Evolutionary conservation across 2,329 filamentous ascomycete species (phyloP), one percentile per base, ranked within the genome.

Genomic region (Scedosporium aurantiacum): DNA sequence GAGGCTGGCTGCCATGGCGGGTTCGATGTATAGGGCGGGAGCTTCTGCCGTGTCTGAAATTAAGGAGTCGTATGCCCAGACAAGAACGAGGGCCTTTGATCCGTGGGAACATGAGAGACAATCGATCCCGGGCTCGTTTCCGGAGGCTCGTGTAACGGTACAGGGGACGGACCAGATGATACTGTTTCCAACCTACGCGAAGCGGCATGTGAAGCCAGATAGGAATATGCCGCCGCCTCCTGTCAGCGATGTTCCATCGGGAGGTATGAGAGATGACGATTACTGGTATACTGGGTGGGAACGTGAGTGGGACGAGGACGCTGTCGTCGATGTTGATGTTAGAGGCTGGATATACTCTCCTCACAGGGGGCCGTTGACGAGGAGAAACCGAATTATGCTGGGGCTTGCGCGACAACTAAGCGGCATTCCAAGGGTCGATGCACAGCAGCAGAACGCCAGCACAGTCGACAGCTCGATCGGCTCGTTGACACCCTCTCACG

Each of bases 321-420:
- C 92, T 0, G 79, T 97, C 3, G 89, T 97, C 1, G 93, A 97
- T 70, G 90, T 97, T 5, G 93, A 99, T 71, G 90, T 99, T 25
- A 83, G 93, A 66, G 94, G 94, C 14, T 99, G 95, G 94, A 83
- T 97, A 59, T 99, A 96, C 72, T 85, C 86, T 45, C 93, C 93
- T 18, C 90, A 93, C 68, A 82, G 81, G 66, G 91, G 91, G 0
- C 91, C 90, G 3, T 86, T 97, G 82, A 93, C 84, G 27, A 83
- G 92, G 66, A 91, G 91, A 68, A 95, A 97, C 68, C 83, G 94
- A 43, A 79, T 97, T 63, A 79, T 97, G 68, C 85, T 99, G 60
- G 90, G 92, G 0, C 79, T 97, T 25, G 93, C 93, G 14, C 82
- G 92, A 60, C 88, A 94, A 68, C 76, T 99, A 50, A 96, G 91